These are phyloP conservation scores for Colletotrichum endophyticum DNA, from an alignment of 2,329 filamentous ascomycete genomes.

Conservation along the genomic window DNA sequence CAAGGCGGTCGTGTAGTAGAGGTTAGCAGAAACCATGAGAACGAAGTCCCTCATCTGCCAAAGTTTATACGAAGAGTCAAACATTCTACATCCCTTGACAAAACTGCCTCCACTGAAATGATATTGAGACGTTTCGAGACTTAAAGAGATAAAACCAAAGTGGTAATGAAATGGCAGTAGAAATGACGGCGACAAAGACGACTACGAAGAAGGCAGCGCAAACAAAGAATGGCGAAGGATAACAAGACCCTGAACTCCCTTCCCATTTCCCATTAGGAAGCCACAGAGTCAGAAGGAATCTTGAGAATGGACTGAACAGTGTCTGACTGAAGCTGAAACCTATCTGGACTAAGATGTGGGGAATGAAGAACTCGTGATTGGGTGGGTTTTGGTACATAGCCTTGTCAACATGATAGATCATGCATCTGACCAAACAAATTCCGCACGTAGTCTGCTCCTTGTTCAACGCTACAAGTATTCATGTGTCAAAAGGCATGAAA, in stretches of 20 bases:
- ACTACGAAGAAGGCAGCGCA: background rate
- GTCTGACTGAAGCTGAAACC: background rate
- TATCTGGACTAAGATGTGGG: background rate
- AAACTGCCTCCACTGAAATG: background rate
- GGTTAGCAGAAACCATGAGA: background rate
- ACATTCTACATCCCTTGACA: background rate
- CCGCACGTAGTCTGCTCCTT: background rate
- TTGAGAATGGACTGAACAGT: accelerated
- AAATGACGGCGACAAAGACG: background rate
- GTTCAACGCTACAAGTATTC: accelerated
- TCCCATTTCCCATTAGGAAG: background rate
- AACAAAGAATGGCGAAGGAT: background rate
- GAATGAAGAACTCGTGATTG: background rate
- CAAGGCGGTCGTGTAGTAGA: background rate
- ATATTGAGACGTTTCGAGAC: background rate
- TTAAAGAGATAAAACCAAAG: background rate
- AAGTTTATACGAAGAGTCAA: background rate
- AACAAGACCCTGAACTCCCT: background rate
- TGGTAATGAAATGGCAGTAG: background rate
- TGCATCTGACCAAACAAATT: background rate
- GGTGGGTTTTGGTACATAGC: background rate
- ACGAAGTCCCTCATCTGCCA: background rate
- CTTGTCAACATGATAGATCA: background rate
- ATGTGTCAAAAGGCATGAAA: accelerated
- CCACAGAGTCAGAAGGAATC: accelerated